A percentile compares a stretch with the other conserved stretches of the same genome.
phyloP scores from a whole-genome alignment of 805 yeast genomes.

The Blastobotrys chiropterorum region DNA sequence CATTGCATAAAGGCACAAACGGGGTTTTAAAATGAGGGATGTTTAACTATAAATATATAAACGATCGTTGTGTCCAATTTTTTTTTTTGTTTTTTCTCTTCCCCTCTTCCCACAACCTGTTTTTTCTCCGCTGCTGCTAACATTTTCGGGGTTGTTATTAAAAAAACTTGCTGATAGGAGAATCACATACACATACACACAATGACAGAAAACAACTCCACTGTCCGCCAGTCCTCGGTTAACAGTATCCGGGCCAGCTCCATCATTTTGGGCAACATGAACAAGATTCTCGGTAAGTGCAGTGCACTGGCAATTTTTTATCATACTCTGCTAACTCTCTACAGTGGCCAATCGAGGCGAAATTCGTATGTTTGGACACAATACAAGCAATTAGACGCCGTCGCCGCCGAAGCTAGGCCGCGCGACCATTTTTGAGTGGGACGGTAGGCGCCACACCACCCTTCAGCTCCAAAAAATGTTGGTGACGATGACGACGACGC shows the following conservation, averaged over 20 bases:
- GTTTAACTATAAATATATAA: background rate
- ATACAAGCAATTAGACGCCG: background rate
- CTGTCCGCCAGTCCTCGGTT: conserved; percentile 22
- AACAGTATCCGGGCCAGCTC: conserved; percentile 34
- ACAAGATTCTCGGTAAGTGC: conserved; percentile 37
- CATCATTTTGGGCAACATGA: conserved; percentile 44
- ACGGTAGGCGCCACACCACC: too few relatives aligned
- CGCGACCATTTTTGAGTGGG: too few relatives aligned
- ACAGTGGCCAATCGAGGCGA: conserved; percentile 37
- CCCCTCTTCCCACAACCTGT: background rate
- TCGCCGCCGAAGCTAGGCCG: too few relatives aligned
- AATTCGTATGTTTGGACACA: conserved; percentile 32
- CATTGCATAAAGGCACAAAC: background rate
- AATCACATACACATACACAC: too few relatives aligned
- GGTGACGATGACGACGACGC: background rate
- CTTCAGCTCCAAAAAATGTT: background rate
- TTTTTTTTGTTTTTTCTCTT: background rate
- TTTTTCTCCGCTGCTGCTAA: background rate
- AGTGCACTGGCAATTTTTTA: background rate
- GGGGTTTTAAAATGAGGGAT: background rate
- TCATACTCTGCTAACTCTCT: background rate
- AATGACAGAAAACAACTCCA: conserved; percentile 4
- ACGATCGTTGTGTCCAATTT: background rate
- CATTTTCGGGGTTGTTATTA: too few relatives aligned
- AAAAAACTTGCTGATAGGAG: too few relatives aligned